phyloP scores from a whole-genome alignment of 1,139 yeast genomes.

The Kluyveromyces sp. region DNA sequence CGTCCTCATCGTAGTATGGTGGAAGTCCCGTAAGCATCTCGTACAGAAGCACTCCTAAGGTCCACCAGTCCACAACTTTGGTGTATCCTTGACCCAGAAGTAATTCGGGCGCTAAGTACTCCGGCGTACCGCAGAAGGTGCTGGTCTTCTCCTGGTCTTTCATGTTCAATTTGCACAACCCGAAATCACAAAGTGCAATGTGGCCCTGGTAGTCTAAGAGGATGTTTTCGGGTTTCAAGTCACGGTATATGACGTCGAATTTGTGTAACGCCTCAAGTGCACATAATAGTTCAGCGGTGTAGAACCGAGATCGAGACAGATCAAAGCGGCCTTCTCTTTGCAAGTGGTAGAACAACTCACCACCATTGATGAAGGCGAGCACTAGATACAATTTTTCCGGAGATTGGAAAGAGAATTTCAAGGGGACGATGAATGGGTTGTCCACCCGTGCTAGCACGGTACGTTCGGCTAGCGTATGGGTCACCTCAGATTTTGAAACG shows the following conservation, averaged over 20 bases:
- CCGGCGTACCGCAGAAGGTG: slow-evolving; percentile 97
- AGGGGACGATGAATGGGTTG: slow-evolving; percentile 97
- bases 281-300: slow-evolving; percentile 86
- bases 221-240: slow-evolving; percentile 90
- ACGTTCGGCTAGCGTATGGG: slow-evolving; percentile 92
- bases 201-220: slow-evolving; percentile 94
- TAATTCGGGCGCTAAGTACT: slow-evolving; percentile 83
- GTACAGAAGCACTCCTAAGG: slow-evolving; percentile 82
- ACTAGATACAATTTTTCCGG: slow-evolving; percentile 89
- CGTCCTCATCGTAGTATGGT: slow-evolving; percentile 91
- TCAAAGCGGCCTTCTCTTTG: slow-evolving; percentile 89
- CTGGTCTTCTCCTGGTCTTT: slow-evolving; percentile 93
- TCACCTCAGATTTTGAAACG: slow-evolving; percentile 88
- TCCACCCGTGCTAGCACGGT: slow-evolving; percentile 89
- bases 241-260: slow-evolving; percentile 89
- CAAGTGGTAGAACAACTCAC: slow-evolving; percentile 90
- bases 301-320: slow-evolving; percentile 82
- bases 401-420: slow-evolving; percentile 93
- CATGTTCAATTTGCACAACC: slow-evolving; percentile 86
- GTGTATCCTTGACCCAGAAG: slow-evolving; percentile 90
- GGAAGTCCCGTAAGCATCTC: slow-evolving; percentile 98
- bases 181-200: slow-evolving; percentile 93
- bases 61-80: slow-evolving; percentile 97
- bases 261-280: slow-evolving; percentile 91
- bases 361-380: slow-evolving; percentile 91